Evolutionary conservation across 2,329 filamentous ascomycete species (phyloP).

Genomic region (Aspergillus flavus): DNA sequence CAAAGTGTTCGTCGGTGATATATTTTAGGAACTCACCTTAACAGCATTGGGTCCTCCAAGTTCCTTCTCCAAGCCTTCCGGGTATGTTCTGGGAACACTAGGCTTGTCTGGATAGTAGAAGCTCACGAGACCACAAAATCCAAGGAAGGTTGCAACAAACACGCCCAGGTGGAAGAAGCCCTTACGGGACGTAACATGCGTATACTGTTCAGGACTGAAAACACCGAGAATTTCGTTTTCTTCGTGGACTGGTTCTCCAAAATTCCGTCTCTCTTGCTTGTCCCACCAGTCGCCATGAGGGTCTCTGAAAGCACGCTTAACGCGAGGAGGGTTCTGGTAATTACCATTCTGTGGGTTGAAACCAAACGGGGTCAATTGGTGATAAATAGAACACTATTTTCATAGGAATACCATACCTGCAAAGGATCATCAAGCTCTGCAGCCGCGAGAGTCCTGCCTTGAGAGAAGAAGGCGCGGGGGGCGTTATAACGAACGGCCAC

Average conservation of each 20-base stretch:
- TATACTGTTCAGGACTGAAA: slow-evolving; percentile 88
- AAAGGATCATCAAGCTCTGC: slow-evolving; percentile 45
- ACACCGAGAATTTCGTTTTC: slow-evolving; percentile 92
- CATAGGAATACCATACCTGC: slow-evolving; percentile 37
- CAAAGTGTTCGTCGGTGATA: background rate
- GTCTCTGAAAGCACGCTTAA: slow-evolving; percentile 91
- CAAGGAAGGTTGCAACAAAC: slow-evolving; percentile 66
- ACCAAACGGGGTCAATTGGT: slow-evolving; percentile 23
- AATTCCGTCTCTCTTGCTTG: slow-evolving; percentile 95
- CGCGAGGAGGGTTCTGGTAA: slow-evolving; percentile 54
- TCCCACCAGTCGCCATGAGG: slow-evolving; percentile 96
- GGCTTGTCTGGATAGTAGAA: slow-evolving; percentile 72
- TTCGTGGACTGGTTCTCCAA: slow-evolving; percentile 93
- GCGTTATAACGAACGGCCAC: slow-evolving; percentile 41
- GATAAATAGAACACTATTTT: background rate
- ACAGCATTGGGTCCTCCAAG: slow-evolving; percentile 70
- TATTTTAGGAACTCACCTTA: slow-evolving; percentile 57
- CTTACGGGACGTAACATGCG: slow-evolving; percentile 73
- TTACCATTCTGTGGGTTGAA: slow-evolving; percentile 44
- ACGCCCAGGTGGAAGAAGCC: slow-evolving; percentile 68
- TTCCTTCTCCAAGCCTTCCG: slow-evolving; percentile 71
- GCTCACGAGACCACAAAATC: slow-evolving; percentile 68
- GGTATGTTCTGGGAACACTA: slow-evolving; percentile 69
- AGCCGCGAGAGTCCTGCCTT: slow-evolving; percentile 41
- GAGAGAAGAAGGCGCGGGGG: slow-evolving; percentile 47